A percentile compares a stretch with the other conserved stretches of the same genome.
Evolutionary conservation across 176 grass and related monocot genomes (phyloP).

Genomic region (Typha latifolia): DNA sequence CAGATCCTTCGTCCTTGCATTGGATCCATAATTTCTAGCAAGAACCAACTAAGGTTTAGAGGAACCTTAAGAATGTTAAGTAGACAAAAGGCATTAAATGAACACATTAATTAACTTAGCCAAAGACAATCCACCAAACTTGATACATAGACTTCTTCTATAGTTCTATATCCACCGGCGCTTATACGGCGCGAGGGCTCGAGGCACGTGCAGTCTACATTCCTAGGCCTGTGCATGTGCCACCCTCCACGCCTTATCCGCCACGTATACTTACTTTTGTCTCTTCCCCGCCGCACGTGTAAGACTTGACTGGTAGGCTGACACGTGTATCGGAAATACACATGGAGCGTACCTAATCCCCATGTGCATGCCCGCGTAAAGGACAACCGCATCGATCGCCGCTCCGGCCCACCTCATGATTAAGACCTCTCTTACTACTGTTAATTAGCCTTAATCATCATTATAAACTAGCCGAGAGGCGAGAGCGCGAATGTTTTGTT

Average conservation of each 20-base stretch:
- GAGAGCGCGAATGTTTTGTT: no score
- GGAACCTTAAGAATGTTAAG: no score
- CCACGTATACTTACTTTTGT: neutral
- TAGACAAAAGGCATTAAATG: no score
- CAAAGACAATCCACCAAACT: neutral
- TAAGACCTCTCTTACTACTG: neutral
- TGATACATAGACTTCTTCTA: neutral
- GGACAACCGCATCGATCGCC: neutral
- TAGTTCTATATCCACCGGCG: neutral
- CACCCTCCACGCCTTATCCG: neutral
- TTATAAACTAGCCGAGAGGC: neutral
- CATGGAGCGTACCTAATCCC: constrained; percentile 3
- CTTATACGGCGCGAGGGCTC: neutral
- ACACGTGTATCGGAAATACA: neutral
- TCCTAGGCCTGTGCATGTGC: neutral
- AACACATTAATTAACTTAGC: no score
- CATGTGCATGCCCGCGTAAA: neutral
- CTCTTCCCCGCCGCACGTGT: neutral
- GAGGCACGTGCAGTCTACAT: neutral
- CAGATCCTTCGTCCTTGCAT: no score
- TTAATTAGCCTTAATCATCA: neutral
- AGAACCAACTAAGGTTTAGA: no score
- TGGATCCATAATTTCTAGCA: no score
- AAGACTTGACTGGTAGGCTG: neutral
- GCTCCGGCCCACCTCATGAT: neutral